These are phyloP conservation scores for Arthrobotrys musiformis DNA, from an alignment of 2,329 filamentous ascomycete species.

Conservation along the genomic window DNA sequence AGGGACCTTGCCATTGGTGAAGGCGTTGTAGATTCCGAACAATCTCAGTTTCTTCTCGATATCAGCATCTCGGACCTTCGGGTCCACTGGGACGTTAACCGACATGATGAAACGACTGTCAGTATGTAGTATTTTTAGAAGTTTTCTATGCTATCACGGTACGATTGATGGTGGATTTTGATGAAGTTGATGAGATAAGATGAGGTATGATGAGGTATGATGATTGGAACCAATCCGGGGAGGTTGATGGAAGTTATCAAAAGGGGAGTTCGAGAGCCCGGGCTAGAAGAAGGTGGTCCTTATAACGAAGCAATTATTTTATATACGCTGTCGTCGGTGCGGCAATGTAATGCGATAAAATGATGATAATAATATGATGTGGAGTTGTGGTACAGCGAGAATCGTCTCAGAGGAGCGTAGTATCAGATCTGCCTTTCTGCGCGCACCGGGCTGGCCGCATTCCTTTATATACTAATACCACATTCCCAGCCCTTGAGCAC, in stretches of 20 bases:
- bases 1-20: slow-evolving; percentile 60
- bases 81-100: slow-evolving; percentile 58
- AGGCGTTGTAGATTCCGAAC: slow-evolving; percentile 82
- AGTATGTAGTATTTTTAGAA: background rate
- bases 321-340: background rate
- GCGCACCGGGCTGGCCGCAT: background rate
- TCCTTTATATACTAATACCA: slow-evolving; percentile 1
- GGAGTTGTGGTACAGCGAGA: too few relatives aligned
- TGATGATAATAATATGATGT: slow-evolving; percentile 4
- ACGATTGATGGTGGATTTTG: background rate
- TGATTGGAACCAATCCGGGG: background rate
- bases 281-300: background rate
- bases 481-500: background rate
- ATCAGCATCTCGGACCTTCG: slow-evolving; percentile 57
- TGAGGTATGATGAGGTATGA: background rate
- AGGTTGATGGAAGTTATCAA: background rate
- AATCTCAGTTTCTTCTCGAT: slow-evolving; percentile 79
- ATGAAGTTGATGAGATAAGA: background rate
- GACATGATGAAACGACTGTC: slow-evolving; percentile 48
- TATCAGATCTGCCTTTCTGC: background rate
- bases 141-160: background rate
- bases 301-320: background rate
- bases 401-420: slow-evolving; percentile 1
- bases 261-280: background rate
- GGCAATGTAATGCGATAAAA: background rate